These are phyloP conservation scores for Melastoma candidum DNA, from an alignment of 441 rosid genomes.

Conservation along the genomic window DNA sequence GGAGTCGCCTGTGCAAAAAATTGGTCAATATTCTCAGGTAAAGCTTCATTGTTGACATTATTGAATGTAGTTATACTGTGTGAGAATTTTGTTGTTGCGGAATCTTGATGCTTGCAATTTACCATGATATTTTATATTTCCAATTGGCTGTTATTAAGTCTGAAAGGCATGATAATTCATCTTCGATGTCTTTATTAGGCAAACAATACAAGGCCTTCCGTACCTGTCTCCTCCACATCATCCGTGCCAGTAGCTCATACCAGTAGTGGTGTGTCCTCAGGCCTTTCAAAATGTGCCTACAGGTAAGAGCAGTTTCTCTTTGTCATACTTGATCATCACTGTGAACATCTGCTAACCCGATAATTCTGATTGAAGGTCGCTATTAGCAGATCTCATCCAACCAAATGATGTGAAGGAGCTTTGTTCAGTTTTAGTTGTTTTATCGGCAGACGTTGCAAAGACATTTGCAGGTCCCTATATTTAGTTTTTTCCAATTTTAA, in stretches of 20 bases:
- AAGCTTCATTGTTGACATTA: constrained; percentile 6
- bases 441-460: constrained; percentile 73
- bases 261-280: constrained; percentile 24
- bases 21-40: constrained; percentile 42
- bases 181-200: constrained; percentile 21
- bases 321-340: neutral
- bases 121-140: neutral
- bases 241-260: constrained; percentile 23
- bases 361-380: constrained; percentile 56
- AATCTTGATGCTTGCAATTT: neutral
- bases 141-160: neutral
- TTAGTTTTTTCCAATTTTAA: constrained; percentile 2
- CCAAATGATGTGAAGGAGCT: constrained; percentile 88
- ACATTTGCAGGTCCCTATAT: constrained; percentile 53
- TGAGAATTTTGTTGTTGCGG: neutral
- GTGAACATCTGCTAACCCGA: constrained; percentile 15
- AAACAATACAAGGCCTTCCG: constrained; percentile 20
- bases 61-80: neutral
- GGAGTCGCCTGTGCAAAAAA: constrained; percentile 19
- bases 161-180: constrained; percentile 1
- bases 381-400: constrained; percentile 90
- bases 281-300: constrained; percentile 37
- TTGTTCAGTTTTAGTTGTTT: constrained; percentile 87
- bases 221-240: constrained; percentile 18
- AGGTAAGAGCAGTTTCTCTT: constrained; percentile 29